A percentile compares a stretch with the other conserved stretches of the same genome.
Evolutionary conservation across 495 filamentous ascomycete genomes (phyloP).

Genomic region (Penicillium longicatenatum): DNA sequence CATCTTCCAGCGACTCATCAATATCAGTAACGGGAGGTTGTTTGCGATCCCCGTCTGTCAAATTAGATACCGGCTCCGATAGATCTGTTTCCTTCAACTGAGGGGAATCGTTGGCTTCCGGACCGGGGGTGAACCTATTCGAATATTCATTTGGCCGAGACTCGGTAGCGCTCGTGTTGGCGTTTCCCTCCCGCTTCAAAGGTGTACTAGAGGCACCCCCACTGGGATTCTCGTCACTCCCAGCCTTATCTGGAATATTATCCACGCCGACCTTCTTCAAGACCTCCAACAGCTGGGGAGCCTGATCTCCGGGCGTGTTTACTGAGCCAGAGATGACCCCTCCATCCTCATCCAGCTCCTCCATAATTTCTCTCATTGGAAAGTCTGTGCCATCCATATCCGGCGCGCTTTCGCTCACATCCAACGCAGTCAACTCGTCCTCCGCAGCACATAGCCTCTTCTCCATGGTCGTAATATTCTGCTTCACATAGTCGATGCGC

Average conservation of each 20-base stretch:
- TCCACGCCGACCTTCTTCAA: constrained; percentile 71
- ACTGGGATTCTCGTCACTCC: constrained; percentile 10
- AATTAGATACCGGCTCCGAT: constrained; percentile 22
- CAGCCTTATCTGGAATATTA: constrained; percentile 39
- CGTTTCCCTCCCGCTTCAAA: not conserved
- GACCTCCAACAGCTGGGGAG: constrained; percentile 63
- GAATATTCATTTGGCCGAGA: not conserved
- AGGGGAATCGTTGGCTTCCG: constrained; percentile 3
- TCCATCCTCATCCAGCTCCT: constrained; percentile 76
- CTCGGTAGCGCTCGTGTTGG: not conserved
- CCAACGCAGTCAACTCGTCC: constrained; percentile 60
- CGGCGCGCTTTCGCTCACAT: constrained; percentile 29
- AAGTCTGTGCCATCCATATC: constrained; percentile 17
- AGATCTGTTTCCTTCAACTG: constrained; percentile 16
- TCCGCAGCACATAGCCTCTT: constrained; percentile 70
- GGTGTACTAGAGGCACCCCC: not conserved
- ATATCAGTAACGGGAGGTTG: constrained; percentile 39
- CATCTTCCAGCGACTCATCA: constrained; percentile 78
- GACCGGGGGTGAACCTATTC: constrained; percentile 2
- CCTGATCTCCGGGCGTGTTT: constrained; percentile 60
- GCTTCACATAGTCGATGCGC: constrained; percentile 83
- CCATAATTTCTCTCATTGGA: constrained; percentile 8
- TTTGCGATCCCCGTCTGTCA: constrained; percentile 25
- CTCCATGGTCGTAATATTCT: constrained; percentile 67
- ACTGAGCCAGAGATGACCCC: constrained; percentile 71